Conservation (phyloP, 148 eudicot genomes). For the Persicaria maculosa region DNA sequence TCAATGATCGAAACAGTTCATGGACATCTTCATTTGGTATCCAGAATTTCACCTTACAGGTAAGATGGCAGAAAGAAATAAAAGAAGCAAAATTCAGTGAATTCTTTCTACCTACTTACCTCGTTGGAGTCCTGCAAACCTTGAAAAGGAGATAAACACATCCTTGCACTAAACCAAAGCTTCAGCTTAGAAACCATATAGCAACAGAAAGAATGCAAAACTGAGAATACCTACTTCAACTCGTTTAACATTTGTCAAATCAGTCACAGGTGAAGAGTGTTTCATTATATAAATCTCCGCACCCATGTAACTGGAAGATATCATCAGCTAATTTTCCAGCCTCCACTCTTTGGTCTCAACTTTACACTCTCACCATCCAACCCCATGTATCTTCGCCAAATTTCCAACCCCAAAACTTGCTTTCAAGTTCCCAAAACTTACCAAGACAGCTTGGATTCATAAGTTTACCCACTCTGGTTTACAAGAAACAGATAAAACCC, state of each 20-base stretch:
- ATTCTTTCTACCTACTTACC: neutral
- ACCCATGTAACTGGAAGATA: conserved; percentile 22
- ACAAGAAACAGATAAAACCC: conserved; percentile 10
- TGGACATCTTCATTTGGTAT: neutral
- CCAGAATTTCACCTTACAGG: neutral
- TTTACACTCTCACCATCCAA: conserved; percentile 20
- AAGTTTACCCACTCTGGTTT: conserved; percentile 20
- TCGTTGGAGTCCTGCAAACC: neutral
- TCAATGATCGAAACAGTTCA: neutral
- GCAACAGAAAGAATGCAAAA: conserved; percentile 5
- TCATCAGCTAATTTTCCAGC: conserved; percentile 11
- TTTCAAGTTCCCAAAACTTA: conserved; percentile 20
- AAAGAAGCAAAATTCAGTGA: neutral
- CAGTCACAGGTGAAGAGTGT: conserved; percentile 17
- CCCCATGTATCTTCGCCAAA: conserved; percentile 9
- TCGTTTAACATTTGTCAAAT: neutral
- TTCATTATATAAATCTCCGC: conserved; percentile 22
- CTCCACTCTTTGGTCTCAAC: neutral
- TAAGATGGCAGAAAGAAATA: neutral
- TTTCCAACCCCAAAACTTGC: conserved; percentile 15
- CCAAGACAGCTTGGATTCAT: conserved; percentile 22
- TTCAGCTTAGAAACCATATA: conserved; percentile 10
- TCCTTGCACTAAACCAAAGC: conserved; percentile 3
- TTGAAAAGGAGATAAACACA: neutral
- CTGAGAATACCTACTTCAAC: conserved; percentile 11